Conservation (phyloP, 345 rosid species). For the Linum tenue region DNA sequence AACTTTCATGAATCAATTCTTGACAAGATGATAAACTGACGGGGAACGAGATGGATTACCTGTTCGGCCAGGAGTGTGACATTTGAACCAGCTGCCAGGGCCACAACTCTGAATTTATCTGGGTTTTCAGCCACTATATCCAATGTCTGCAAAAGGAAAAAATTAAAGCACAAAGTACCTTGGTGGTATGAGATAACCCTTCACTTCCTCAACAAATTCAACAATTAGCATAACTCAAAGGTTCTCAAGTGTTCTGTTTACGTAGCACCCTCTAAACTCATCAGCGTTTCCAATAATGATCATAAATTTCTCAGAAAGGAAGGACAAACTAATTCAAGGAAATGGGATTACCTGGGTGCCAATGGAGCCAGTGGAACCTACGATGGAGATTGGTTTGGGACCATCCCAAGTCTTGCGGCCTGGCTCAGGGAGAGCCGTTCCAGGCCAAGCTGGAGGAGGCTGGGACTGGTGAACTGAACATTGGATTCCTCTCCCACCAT, state of each 20-base stretch:
- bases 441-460: constrained; percentile 91
- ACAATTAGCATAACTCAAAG: not conserved
- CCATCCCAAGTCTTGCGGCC: constrained; percentile 74
- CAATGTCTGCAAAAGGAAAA: constrained; percentile 53
- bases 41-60: constrained; percentile 26
- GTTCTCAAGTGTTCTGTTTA: not conserved
- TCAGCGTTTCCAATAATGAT: too few relatives aligned
- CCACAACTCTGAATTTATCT: constrained; percentile 80
- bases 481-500: constrained; percentile 42
- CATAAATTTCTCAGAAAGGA: too few relatives aligned
- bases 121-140: constrained; percentile 88
- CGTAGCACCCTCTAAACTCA: too few relatives aligned
- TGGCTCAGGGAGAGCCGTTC: constrained; percentile 63
- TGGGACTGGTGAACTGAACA: constrained; percentile 54
- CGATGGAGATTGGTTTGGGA: constrained; percentile 79
- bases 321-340: not conserved
- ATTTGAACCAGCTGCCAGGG: constrained; percentile 94
- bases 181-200: too few relatives aligned
- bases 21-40: not conserved
- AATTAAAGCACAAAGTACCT: not conserved
- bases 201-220: not conserved
- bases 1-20: not conserved
- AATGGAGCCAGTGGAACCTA: constrained; percentile 97
- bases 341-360: constrained; percentile 70
- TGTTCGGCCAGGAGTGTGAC: constrained; percentile 90